Evolutionary conservation across 1,139 yeast genomes (phyloP).

Genomic region (Pichia sp.): DNA sequence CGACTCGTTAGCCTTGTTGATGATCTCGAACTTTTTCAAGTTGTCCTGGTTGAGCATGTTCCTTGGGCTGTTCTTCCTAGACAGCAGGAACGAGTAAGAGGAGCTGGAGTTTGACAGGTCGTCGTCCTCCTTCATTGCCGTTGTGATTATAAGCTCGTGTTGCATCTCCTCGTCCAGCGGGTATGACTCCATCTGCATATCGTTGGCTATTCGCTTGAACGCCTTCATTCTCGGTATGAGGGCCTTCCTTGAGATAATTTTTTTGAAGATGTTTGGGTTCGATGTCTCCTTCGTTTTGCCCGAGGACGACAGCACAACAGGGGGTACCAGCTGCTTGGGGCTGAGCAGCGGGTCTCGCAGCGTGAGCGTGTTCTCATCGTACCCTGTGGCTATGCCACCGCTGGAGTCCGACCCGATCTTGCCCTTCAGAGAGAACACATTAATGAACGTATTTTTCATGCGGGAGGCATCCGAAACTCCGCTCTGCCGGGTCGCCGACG

Average conservation of each 20-base stretch:
- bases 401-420: neutral
- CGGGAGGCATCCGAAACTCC: slow-evolving; percentile 1
- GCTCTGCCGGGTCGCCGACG: neutral
- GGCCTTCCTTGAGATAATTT: slow-evolving; percentile 25
- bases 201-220: slow-evolving; percentile 32
- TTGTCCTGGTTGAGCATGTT: slow-evolving; percentile 24
- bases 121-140: slow-evolving; percentile 30
- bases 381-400: neutral
- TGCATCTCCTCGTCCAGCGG: slow-evolving; percentile 33
- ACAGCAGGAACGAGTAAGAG: slow-evolving; percentile 7
- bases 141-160: slow-evolving; percentile 33
- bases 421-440: slow-evolving; percentile 9
- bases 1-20: slow-evolving; percentile 32
- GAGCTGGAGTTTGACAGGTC: slow-evolving; percentile 15
- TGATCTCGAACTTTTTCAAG: slow-evolving; percentile 31
- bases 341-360: neutral
- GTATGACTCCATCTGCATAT: slow-evolving; percentile 32
- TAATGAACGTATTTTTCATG: slow-evolving; percentile 8
- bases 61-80: slow-evolving; percentile 10
- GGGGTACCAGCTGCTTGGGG: neutral
- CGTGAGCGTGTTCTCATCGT: neutral
- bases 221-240: slow-evolving; percentile 32
- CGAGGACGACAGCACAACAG: neutral
- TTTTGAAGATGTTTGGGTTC: slow-evolving; percentile 28
- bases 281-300: neutral